phyloP scores from a whole-genome alignment of 2,329 filamentous ascomycete species.

The Alternaria triticimaculans region DNA sequence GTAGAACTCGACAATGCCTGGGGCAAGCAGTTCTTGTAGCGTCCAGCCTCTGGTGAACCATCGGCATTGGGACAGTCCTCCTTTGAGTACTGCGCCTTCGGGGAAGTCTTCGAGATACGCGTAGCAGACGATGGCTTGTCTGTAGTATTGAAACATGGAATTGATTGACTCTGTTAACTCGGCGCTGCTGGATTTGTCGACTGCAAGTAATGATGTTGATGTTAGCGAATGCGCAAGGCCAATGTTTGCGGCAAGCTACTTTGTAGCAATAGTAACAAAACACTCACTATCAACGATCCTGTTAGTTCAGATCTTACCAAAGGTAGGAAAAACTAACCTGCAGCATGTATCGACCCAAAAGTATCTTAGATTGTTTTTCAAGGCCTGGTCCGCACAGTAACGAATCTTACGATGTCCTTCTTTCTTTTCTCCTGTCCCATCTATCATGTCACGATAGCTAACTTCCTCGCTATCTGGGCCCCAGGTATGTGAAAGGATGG shows the following conservation, averaged over 20 bases:
- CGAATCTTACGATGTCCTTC: constrained; percentile 12
- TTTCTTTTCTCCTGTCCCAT: not conserved
- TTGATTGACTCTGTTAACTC: constrained; percentile 23
- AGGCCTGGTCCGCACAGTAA: constrained; percentile 20
- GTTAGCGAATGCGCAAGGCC: not conserved
- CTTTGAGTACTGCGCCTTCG: too few species aligned
- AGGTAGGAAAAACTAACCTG: not conserved
- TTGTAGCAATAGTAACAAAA: not conserved
- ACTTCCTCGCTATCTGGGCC: constrained; percentile 14
- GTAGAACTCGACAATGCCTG: constrained; percentile 9
- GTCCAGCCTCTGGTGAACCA: constrained; percentile 30
- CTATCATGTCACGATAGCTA: constrained; percentile 10
- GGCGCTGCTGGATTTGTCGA: constrained; percentile 16
- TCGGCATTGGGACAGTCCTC: constrained; percentile 8
- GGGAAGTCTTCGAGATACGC: constrained; percentile 14
- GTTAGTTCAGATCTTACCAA: not conserved
- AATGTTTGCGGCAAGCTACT: accelerated
- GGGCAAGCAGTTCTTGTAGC: constrained; percentile 24
- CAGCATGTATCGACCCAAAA: constrained; percentile 28
- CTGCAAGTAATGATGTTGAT: not conserved
- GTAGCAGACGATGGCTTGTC: constrained; percentile 17
- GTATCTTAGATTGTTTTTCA: constrained; percentile 12
- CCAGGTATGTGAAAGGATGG: constrained; percentile 28
- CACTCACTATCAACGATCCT: not conserved
- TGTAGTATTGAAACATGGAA: constrained; percentile 26